phyloP scores from a whole-genome alignment of 75 land plant genomes.

The Pinus tabuliformis region DNA sequence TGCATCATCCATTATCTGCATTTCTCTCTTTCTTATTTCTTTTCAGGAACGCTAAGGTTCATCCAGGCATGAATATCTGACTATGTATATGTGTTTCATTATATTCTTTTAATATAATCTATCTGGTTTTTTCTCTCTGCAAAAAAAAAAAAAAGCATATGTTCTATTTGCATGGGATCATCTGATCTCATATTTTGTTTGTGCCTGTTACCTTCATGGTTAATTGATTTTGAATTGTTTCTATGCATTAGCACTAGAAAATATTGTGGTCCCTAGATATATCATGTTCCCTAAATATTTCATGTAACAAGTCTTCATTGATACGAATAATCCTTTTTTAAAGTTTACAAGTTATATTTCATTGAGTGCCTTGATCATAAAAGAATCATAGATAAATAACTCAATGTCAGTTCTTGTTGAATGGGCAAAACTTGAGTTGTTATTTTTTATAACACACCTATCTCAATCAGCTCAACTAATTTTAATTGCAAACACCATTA shows the following conservation, averaged over 20 bases:
- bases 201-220: not conserved
- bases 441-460: not conserved
- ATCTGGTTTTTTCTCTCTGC: no score
- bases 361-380: not conserved
- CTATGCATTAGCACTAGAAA: no score
- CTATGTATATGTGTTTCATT: no score
- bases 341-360: not conserved
- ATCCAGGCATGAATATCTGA: no score
- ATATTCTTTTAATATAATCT: no score
- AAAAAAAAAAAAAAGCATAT: no score
- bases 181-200: not conserved
- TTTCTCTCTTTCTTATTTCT: no score
- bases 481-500: not conserved
- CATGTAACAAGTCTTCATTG: not conserved
- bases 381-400: not conserved
- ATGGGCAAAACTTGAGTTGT: not conserved
- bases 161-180: not conserved
- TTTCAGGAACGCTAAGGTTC: no score
- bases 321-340: not conserved
- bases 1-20: no score
- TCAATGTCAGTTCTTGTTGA: not conserved
- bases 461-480: not conserved
- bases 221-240: not conserved
- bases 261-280: not conserved
- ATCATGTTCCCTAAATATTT: not conserved